Evolutionary conservation across 2,329 filamentous ascomycete genomes (phyloP), one percentile per base, ranked within the genome.

Genomic region (Alternaria dauci): DNA sequence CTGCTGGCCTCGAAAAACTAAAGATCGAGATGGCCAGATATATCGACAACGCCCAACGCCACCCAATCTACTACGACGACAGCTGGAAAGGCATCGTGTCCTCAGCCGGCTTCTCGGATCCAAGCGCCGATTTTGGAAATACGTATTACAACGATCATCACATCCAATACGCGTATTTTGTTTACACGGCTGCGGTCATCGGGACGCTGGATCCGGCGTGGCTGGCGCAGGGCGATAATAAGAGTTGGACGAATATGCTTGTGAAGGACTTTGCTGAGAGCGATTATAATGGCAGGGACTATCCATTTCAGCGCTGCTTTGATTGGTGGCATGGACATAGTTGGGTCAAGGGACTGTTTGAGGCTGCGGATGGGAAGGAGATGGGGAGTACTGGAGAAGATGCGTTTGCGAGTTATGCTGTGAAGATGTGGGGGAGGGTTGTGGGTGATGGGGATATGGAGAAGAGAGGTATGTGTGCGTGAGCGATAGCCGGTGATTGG

Each of bases 271-370:
- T 83, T 50, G 90, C 93, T 46, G 97, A 97, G 78, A 89, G 93
- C 0, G 94, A 97, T 74, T 82, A 84, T 28, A 88, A 88, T 69
- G 71, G 73, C 2, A 51, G 72, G 1, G 73, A 76, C 52, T 98
- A 96, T 78, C 94, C 94, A 0, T 89, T 92, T 68, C 94, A 86
- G 62, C 87, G 95, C 50, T 87, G 84, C 58, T 98, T 97, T 73
- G 95, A 98, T 79, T 97, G 93, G 92, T 98, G 89, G 77, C 89
- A 96, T 72, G 95, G 94, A 2, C 95, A 98, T 83, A 93, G 90
- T 59, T 97, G 94, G 93, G 94, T 94, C 2, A 93, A 92, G 56
- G 91, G 91, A 1, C 80, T 94, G 5, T 91, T 88, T 70, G 86
- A 91, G 63, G 84, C 86, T 38, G 82, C 81, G 56, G 91, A 94